These are phyloP conservation scores for Albophoma yamanashiensis DNA, from an alignment of 2,329 filamentous ascomycete species.

Conservation along the genomic window DNA sequence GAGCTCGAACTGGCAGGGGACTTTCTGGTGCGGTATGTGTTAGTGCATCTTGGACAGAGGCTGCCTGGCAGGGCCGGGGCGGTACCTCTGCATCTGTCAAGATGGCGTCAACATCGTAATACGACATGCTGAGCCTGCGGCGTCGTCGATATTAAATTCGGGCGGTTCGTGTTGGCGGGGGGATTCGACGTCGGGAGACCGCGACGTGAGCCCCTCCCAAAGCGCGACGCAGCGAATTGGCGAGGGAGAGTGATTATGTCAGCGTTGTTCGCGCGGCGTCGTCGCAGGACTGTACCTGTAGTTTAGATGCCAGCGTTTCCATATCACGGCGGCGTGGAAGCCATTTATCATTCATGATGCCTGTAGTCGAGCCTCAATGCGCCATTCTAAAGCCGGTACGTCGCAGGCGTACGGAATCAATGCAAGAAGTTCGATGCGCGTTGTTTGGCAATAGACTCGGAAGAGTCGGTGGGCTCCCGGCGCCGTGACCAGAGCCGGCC, in stretches of 20 bases:
- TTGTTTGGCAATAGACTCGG: neutral
- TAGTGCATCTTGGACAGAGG: neutral
- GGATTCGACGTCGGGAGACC: neutral
- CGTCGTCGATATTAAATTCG: neutral
- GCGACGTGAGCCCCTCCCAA: neutral
- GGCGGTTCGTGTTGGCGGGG: neutral
- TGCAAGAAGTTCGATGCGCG: neutral
- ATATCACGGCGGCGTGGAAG: neutral
- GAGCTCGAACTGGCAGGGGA: slow-evolving; percentile 90
- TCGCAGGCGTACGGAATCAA: neutral
- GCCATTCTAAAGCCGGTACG: neutral
- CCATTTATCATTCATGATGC: neutral
- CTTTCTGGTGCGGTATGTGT: slow-evolving; percentile 53
- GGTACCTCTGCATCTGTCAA: slow-evolving; percentile 70
- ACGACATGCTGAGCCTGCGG: slow-evolving; percentile 41
- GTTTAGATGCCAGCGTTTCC: neutral
- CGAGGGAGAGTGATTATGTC: neutral
- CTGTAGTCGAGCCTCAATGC: neutral
- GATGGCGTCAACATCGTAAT: slow-evolving; percentile 79
- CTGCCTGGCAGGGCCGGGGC: neutral
- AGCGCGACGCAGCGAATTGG: neutral
- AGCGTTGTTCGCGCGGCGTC: too few species aligned
- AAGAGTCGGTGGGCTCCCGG: neutral
- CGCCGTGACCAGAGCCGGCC: neutral
- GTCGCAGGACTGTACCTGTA: too few species aligned